phyloP scores from a whole-genome alignment of 2,329 filamentous ascomycete species.

The Epichloe typhina region DNA sequence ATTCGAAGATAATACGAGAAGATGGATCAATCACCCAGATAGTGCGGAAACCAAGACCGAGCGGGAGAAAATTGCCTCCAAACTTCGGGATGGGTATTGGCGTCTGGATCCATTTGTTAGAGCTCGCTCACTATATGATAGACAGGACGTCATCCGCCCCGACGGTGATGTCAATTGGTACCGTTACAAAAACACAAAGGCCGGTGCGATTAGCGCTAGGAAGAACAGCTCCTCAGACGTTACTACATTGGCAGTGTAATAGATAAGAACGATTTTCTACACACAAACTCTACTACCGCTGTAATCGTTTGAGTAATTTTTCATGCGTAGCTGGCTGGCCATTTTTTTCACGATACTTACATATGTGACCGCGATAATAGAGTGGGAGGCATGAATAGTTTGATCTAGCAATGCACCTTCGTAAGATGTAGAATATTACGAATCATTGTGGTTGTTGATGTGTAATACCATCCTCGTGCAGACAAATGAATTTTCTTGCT shows the following conservation, averaged over 20 bases:
- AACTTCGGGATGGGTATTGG: conserved; percentile 72
- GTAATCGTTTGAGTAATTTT: not conserved
- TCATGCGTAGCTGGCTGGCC: not conserved
- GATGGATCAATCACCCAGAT: conserved; percentile 50
- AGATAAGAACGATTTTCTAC: conserved; percentile 11
- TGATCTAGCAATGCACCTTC: too few species aligned
- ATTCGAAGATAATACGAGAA: conserved; percentile 60
- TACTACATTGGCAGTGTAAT: conserved; percentile 15
- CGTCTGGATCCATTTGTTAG: conserved; percentile 74
- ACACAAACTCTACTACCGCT: not conserved
- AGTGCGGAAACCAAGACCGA: conserved; percentile 37
- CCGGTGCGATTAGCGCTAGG: not conserved
- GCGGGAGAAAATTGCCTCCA: conserved; percentile 47
- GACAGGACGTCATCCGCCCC: conserved; percentile 55
- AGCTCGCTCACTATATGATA: conserved; percentile 73
- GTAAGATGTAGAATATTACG: too few species aligned
- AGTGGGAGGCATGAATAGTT: too few species aligned
- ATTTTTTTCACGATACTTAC: not conserved
- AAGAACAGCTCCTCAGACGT: not conserved
- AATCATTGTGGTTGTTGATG: too few species aligned
- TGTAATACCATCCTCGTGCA: too few species aligned
- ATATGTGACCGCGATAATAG: too few species aligned
- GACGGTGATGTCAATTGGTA: conserved; percentile 65
- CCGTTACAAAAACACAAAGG: conserved; percentile 13
- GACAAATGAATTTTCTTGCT: too few species aligned